Evolutionary conservation across 176 grass and related monocot genomes (phyloP), one percentile per base, ranked within the genome.

Genomic region (Leersia perrieri): DNA sequence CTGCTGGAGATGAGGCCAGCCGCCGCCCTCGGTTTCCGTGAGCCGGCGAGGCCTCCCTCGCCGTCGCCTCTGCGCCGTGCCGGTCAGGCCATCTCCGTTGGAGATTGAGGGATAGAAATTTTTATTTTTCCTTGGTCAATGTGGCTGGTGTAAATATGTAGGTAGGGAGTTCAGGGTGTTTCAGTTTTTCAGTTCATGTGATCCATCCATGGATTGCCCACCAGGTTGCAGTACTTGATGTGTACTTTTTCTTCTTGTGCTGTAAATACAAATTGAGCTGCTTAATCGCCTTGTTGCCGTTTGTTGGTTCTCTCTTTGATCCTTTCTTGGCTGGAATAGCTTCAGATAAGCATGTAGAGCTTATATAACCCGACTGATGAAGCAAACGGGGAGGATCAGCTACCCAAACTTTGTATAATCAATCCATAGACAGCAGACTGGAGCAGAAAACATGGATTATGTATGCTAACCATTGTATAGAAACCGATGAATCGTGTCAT

Each of bases 21-120:
- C 7, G 31, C 32, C 15, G 49, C 49, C 49, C 6, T 0, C 39
- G 65, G 57, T 36, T 73, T 88, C 53, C 66, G 74, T 1, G 67
- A 86, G 33, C 70, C 39, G 8, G 80, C 35, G 0, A 55, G 79
- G 58, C 86, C 44, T 36, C 15, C 58, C 25, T 84, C 88, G 2
- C 73, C 75, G 29, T 84, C 84, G 32, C 70, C 88, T 11, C 72
- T 72, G 20, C 71, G 63, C 58, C 85, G 63, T 33, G 51, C 79
- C 3, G 34, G 85, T 11, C 63, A 78, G 47, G 55, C 68, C 20
- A 87, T 89, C 80, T 89, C 83, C 0, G 87, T 87, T 14, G 81
- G 70, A 57, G 63, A 91, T 68, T 85, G 82, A 72, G 12, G 60
- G 66, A 28, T 16, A n/a, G 25, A 5, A 11, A 16, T n/a, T 22